These are phyloP conservation scores for Clathrus columnatus DNA, from an alignment of 768 basidiomycete genomes.

Conservation along the genomic window DNA sequence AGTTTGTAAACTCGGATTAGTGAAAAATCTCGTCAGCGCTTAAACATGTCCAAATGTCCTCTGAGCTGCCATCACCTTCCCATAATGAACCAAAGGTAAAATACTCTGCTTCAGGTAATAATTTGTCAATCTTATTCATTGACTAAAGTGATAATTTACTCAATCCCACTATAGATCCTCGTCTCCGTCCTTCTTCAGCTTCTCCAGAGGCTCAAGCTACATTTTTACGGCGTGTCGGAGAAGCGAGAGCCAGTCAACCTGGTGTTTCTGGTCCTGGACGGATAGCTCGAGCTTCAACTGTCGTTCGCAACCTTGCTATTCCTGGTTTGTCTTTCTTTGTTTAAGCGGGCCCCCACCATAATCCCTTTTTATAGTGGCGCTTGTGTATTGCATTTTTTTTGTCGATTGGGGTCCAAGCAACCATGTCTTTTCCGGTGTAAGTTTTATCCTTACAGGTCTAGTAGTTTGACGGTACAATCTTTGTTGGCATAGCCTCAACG, in stretches of 20 bases:
- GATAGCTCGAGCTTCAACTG: constrained; percentile 2
- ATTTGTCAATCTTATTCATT: not conserved
- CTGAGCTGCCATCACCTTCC: not conserved
- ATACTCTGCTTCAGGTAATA: not conserved
- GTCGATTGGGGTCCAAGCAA: constrained; percentile 9
- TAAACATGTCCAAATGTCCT: not conserved
- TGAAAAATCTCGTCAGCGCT: too few species aligned
- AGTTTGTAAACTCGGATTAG: too few species aligned
- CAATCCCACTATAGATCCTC: not conserved
- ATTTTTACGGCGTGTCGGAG: constrained; percentile 7
- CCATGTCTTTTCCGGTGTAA: constrained; percentile 8
- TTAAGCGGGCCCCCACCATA: not conserved
- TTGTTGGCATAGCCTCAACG: constrained; percentile 1
- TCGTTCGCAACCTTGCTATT: constrained; percentile 7
- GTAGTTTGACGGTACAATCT: not conserved
- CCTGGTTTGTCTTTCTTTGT: not conserved
- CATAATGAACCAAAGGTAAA: not conserved
- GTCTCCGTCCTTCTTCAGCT: constrained; percentile 3
- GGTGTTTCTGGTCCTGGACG: constrained; percentile 5
- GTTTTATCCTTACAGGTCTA: not conserved
- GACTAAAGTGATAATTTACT: not conserved
- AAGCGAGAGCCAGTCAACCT: constrained; percentile 5
- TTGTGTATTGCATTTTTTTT: constrained; percentile 6
- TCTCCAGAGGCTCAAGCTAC: constrained; percentile 7
- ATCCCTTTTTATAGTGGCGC: not conserved